phyloP scores from a whole-genome alignment of 177 flowering plant species.

The Vitis hybrid region DNA sequence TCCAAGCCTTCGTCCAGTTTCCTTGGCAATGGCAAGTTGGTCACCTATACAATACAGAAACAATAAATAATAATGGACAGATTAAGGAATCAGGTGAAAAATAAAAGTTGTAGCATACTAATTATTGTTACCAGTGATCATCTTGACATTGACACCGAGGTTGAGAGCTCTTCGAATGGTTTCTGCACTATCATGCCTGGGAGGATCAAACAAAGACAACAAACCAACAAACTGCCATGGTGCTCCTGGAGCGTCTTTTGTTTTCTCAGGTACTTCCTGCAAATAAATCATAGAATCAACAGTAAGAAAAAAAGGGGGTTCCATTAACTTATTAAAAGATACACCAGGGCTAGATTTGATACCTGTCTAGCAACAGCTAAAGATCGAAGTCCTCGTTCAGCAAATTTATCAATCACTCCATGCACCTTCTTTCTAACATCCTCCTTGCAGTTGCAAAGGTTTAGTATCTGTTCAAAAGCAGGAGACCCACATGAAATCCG shows the following conservation, averaged over 20 bases:
- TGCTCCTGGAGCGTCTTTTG: constrained; percentile 69
- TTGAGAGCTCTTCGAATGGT: constrained; percentile 82
- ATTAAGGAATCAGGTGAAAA: not conserved
- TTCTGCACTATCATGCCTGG: constrained; percentile 95
- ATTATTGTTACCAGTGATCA: constrained; percentile 74
- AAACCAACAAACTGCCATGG: constrained; percentile 91
- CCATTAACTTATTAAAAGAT: not conserved
- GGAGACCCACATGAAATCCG: constrained; percentile 3
- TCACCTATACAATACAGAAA: constrained; percentile 51
- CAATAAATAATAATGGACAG: not conserved
- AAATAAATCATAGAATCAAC: constrained; percentile 3
- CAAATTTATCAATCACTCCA: constrained; percentile 80
- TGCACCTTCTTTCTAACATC: constrained; percentile 75
- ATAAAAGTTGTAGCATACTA: not conserved
- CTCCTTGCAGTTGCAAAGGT: constrained; percentile 72
- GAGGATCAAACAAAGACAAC: constrained; percentile 90
- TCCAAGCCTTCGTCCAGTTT: constrained; percentile 95
- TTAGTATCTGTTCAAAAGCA: constrained; percentile 42
- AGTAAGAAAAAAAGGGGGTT: not conserved
- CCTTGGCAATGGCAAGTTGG: constrained; percentile 96
- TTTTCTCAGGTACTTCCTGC: constrained; percentile 80
- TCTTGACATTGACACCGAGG: constrained; percentile 95
- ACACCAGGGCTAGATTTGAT: not conserved
- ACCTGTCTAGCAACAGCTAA: constrained; percentile 92
- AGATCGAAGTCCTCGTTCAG: constrained; percentile 96